These are phyloP conservation scores for Pichia sp. DNA, from an alignment of 1,139 yeast species.

Conservation along the genomic window DNA sequence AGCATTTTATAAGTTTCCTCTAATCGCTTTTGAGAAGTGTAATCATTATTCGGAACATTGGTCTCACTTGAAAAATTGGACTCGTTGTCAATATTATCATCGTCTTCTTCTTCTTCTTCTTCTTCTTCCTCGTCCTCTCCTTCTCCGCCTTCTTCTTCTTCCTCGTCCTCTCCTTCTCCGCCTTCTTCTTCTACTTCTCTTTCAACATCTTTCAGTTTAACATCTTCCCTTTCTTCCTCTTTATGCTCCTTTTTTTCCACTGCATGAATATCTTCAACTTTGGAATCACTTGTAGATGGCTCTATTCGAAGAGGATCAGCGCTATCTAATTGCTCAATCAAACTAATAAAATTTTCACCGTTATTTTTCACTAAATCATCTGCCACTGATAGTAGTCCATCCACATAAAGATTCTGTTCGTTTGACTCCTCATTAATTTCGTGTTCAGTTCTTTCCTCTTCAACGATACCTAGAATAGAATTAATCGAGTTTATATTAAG, in stretches of 20 bases:
- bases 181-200: conserved; percentile 11
- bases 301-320: conserved; percentile 22
- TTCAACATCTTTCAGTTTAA: conserved; percentile 9
- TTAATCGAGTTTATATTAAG: conserved; percentile 22
- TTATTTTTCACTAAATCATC: conserved; percentile 71
- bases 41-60: conserved; percentile 32
- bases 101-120: conserved; percentile 12
- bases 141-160: conserved; percentile 28
- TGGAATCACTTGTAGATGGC: background rate
- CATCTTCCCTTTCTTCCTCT: conserved; percentile 16
- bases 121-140: conserved; percentile 25
- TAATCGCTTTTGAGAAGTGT: conserved; percentile 54
- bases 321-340: conserved; percentile 70
- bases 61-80: conserved; percentile 17
- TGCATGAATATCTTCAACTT: background rate
- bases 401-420: conserved; percentile 5
- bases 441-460: conserved; percentile 7
- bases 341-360: conserved; percentile 65
- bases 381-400: conserved; percentile 47
- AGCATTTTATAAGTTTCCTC: conserved; percentile 73
- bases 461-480: conserved; percentile 21
- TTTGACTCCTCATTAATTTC: background rate
- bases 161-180: conserved; percentile 32
- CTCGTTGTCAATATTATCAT: conserved; percentile 17
- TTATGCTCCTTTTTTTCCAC: background rate